phyloP scores from a whole-genome alignment of 768 basidiomycete genomes.

The Megacollybia marginata region DNA sequence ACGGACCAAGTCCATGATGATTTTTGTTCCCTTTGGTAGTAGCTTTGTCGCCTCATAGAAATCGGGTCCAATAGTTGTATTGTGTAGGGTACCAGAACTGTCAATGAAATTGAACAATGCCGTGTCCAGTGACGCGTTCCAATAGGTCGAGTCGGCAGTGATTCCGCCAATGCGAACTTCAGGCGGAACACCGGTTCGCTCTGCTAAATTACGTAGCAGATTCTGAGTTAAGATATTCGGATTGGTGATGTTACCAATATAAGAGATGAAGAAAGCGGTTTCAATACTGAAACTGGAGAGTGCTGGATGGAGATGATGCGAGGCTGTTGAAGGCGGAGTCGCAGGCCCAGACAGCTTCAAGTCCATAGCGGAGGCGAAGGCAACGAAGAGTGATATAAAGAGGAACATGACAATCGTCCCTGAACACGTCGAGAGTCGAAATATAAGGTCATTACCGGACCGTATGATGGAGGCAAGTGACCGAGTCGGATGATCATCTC shows the following conservation, averaged over 20 bases:
- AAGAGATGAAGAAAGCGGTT: constrained; percentile 46
- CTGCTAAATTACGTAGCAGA: constrained; percentile 36
- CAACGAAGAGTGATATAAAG: no score
- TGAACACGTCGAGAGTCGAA: no score
- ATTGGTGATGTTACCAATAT: constrained; percentile 34
- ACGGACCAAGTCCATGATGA: constrained; percentile 38
- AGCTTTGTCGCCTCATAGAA: constrained; percentile 40
- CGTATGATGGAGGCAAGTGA: no score
- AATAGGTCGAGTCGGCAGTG: constrained; percentile 46
- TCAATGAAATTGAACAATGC: constrained; percentile 39
- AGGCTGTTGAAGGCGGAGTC: constrained; percentile 35
- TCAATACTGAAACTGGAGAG: constrained; percentile 50
- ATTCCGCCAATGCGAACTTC: constrained; percentile 48
- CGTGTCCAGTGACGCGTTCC: constrained; percentile 32
- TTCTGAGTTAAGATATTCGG: constrained; percentile 37
- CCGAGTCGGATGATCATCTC: no score
- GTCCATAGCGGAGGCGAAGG: constrained; percentile 3
- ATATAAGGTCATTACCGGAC: no score
- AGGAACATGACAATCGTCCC: no score
- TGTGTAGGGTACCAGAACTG: constrained; percentile 32
- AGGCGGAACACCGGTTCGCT: constrained; percentile 35
- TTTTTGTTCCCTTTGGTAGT: constrained; percentile 37
- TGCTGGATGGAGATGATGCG: constrained; percentile 33
- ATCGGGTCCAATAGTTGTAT: constrained; percentile 43
- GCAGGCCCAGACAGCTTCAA: constrained; percentile 33